Conservation (phyloP, 2,329 filamentous ascomycete species). For the Parastagonospora nodorum region DNA sequence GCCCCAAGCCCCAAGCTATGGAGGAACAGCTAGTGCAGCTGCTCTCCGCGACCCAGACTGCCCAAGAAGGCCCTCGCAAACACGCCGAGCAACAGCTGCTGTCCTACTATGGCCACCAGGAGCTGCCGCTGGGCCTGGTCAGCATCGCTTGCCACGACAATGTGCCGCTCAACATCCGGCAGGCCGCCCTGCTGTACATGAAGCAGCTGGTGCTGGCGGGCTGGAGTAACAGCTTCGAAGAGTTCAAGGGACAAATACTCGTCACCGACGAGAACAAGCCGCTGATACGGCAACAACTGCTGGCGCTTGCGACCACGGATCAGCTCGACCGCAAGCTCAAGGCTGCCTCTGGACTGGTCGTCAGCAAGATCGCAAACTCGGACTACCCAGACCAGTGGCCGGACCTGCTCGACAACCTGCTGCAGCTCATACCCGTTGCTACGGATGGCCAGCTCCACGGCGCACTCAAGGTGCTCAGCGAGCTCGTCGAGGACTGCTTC, state of each 20-base stretch:
- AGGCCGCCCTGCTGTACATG: slow-evolving; percentile 79
- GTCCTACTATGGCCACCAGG: slow-evolving; percentile 68
- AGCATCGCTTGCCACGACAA: slow-evolving; percentile 79
- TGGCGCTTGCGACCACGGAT: slow-evolving; percentile 77
- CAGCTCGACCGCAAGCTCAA: slow-evolving; percentile 83
- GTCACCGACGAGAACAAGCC: slow-evolving; percentile 76
- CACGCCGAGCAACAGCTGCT: slow-evolving; percentile 84
- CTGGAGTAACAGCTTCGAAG: slow-evolving; percentile 79
- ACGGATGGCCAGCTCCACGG: slow-evolving; percentile 84
- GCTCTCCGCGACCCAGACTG: slow-evolving; percentile 82
- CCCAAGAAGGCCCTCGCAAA: slow-evolving; percentile 76
- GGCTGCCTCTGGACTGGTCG: slow-evolving; percentile 81
- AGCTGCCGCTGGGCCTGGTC: slow-evolving; percentile 79
- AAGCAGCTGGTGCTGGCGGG: slow-evolving; percentile 82
- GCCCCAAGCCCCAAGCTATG: slow-evolving; percentile 58
- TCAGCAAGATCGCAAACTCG: slow-evolving; percentile 90
- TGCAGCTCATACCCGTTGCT: slow-evolving; percentile 76
- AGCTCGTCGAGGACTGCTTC: slow-evolving; percentile 91
- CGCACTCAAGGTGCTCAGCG: slow-evolving; percentile 82
- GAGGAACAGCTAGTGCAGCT: slow-evolving; percentile 91
- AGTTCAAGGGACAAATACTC: slow-evolving; percentile 69
- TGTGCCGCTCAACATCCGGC: slow-evolving; percentile 75
- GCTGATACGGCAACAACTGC: slow-evolving; percentile 72
- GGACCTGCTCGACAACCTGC: slow-evolving; percentile 78
- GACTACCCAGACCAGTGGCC: slow-evolving; percentile 98